Base-by-base conservation (phyloP, 2,329 filamentous ascomycete species). In the Rosellinia necatrix region DNA sequence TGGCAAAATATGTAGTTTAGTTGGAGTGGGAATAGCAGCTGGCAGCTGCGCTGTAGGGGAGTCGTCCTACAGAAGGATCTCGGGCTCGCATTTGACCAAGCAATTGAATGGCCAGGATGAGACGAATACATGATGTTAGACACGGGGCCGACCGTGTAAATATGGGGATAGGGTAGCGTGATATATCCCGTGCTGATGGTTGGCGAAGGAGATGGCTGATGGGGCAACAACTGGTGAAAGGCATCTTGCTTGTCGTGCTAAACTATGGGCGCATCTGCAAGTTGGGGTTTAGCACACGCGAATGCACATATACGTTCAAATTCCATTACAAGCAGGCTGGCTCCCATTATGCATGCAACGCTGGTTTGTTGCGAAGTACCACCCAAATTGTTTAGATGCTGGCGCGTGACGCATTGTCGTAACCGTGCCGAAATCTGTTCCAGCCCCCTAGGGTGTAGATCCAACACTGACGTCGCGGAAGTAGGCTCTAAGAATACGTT, bases 371-470 rank as follows among this genome's bases (percentile, higher is more conserved):
- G n/a, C n/a, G n/a, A n/a, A n/a, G 56, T 62, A 54, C 42, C 50
- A 61, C 56, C 37, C 51, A 30, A 53, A 35, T 38, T 22, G 49
- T 47, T 47, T 32, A 49, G 25, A 50, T 24, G 53, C 57, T 56
- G 48, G 59, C 59, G 59, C 56, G 56, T 61, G 61, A 62, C 56
- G 58, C 47, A 54, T 57, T 24, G 48, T 56, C 12, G 32, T 55
- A 49, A 38, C 43, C 44, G 42, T 58, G 35, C 52, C 30, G 25
- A 19, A 51, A 29, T 21, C 47, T 32, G 40, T 22, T 42, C 56
- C 21, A 43, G 38, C 49, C 35, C 51, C 37, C 41, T 10, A 35
- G 34, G 41, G 49, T 34, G 49, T 35, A 44, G 51, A 48, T 29
- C 22, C 41, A 40, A 40, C 29, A 43, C 42, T 22, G 24, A 56